Percentiles rank a stretch among this genome's conserved stretches.
Evolutionary conservation across 306 rosid species (phyloP).

Genomic region (Citrullus mucosospermus): DNA sequence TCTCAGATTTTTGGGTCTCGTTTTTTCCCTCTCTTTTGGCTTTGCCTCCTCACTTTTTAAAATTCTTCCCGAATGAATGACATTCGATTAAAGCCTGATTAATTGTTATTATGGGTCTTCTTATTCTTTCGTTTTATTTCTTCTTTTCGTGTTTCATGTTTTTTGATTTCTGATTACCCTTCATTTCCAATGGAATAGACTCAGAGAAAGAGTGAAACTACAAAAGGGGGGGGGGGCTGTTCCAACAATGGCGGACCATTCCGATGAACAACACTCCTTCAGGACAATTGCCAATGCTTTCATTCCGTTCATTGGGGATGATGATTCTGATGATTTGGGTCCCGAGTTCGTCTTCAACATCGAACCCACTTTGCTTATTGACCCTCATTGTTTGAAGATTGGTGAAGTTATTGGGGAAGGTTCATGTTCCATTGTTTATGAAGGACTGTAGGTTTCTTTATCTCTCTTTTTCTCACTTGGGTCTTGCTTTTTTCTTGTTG

Average conservation of each 20-base stretch:
- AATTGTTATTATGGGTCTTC: neutral
- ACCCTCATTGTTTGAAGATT: conserved; percentile 10
- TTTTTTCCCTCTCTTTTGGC: conserved; percentile 9
- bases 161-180: neutral
- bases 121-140: neutral
- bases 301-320: neutral
- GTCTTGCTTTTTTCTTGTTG: neutral
- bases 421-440: conserved; percentile 19
- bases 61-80: neutral
- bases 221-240: neutral
- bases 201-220: neutral
- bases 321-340: neutral
- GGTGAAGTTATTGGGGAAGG: conserved; percentile 27
- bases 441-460: conserved; percentile 39
- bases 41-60: neutral
- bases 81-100: neutral
- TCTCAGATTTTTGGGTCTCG: neutral
- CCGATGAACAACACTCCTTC: neutral
- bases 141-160: neutral
- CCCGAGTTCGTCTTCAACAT: conserved; percentile 23
- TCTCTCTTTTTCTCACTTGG: neutral
- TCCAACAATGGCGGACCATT: conserved; percentile 23
- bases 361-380: conserved; percentile 24
- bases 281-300: neutral
- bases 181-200: conserved; percentile 8